Percentiles rank a stretch among this genome's conserved stretches.
Evolutionary conservation across 257 asterid species (phyloP).

Genomic region (Fraxinus americana): DNA sequence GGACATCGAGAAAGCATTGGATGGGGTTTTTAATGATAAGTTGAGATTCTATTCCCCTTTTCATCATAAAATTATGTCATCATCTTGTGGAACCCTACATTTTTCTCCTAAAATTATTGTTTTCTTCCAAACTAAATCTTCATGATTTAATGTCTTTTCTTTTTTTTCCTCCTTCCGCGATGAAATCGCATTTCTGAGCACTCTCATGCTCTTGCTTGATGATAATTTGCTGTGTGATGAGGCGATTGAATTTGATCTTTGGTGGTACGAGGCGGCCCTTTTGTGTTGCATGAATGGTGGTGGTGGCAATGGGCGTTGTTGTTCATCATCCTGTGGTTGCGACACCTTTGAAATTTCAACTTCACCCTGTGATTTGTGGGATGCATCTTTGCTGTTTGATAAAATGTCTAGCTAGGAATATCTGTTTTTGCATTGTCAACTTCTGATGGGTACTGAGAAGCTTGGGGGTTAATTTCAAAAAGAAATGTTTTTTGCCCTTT

Average conservation of each 20-base stretch:
- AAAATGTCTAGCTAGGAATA: not conserved
- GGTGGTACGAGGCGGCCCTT: conserved; percentile 42
- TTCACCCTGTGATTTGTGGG: not conserved
- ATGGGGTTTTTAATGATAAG: too few species aligned
- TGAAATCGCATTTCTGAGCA: conserved; percentile 27
- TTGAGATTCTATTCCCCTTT: too few species aligned
- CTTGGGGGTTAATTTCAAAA: too few species aligned
- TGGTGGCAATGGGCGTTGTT: conserved; percentile 18
- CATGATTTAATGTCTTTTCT: conserved; percentile 44
- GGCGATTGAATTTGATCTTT: conserved; percentile 38
- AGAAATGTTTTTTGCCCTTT: too few species aligned
- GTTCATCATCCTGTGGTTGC: not conserved
- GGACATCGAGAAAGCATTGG: too few species aligned
- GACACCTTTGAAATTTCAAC: not conserved
- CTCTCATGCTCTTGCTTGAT: conserved; percentile 55
- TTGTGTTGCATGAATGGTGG: conserved; percentile 27
- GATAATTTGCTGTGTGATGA: conserved; percentile 32
- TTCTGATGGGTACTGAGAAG: not conserved
- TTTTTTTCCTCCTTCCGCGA: conserved; percentile 26
- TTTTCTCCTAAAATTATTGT: conserved; percentile 51
- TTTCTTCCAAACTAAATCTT: conserved; percentile 89
- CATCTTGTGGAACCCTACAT: too few species aligned
- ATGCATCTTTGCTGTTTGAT: not conserved
- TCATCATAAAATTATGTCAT: too few species aligned
- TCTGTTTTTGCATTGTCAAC: conserved; percentile 2